Base-by-base conservation (phyloP, 2,329 filamentous ascomycete genomes). In the Phaeosphaeria sp. region DNA sequence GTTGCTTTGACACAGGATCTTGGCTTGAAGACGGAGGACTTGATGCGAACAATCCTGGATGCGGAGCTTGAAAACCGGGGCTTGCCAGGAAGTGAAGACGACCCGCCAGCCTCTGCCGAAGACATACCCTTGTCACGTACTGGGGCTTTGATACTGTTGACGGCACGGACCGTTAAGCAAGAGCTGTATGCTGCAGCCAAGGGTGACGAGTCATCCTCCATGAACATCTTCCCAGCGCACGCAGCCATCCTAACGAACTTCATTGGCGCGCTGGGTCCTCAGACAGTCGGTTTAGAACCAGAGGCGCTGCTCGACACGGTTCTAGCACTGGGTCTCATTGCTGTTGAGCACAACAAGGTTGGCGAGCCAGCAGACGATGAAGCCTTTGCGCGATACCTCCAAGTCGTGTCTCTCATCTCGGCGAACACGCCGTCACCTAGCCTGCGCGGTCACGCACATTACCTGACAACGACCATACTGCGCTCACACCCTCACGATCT, bases 1-100 rank as follows among this genome's bases (percentile, higher is more conserved):
- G 88, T 88, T 80, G 87, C 89, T 18, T 80, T 92, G 52, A 85
- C 89, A 17, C 82, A 86, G 52, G 85, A 87, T 63, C 76, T 87
- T 25, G 81, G 79, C 1, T 65, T 87, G 23, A 72, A 80, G 22
- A 81, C 81, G 11, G 67, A 80, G 9, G 79, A 84, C 9, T 75
- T 87, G 4, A 68, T 83, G 9, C 69, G 74, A 17, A 79, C 84
- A 6, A 74, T 81, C 9, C 62, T 78, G 67, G 66, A 80, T 55
- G 66, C 77, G 59, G 65, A 75, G 59, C 44, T 73, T 41, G 72
- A 80, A 71, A 71, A 80, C 69, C 63, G 77, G 58, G 73, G 77
- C 0, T 73, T 79, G 2, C 80, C 78, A 3, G 73, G 79, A 3
- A 80, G 82, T 52, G 85, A 87, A 64, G 84, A 86, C 39, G 83